These are phyloP conservation scores for Carex littledalei DNA, from an alignment of 176 grass and related monocot species.

Conservation along the genomic window DNA sequence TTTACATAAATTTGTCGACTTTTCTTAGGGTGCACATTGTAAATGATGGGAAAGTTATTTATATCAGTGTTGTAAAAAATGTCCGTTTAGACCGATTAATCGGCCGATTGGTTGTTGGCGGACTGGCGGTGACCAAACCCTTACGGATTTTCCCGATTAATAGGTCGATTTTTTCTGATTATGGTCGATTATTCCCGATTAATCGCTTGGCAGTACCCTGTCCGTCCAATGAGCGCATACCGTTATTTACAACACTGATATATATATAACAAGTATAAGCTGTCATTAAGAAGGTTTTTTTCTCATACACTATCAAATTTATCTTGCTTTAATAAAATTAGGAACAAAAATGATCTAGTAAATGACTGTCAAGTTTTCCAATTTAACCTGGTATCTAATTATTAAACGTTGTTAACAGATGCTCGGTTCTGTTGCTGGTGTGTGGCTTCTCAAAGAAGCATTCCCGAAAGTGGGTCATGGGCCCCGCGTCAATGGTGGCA, in stretches of 20 bases:
- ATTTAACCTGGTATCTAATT: background rate
- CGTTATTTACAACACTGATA: too few species aligned
- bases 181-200: too few species aligned
- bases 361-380: background rate
- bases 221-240: too few species aligned
- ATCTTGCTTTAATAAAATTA: background rate
- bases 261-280: background rate
- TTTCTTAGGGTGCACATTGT: background rate
- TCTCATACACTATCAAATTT: background rate
- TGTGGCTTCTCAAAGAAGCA: slow-evolving; percentile 42
- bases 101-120: too few species aligned
- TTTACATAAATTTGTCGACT: background rate
- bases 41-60: background rate
- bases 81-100: too few species aligned
- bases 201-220: too few species aligned
- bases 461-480: slow-evolving; percentile 81
- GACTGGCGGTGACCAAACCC: too few species aligned
- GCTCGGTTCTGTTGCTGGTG: slow-evolving; percentile 55
- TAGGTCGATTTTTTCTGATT: too few species aligned
- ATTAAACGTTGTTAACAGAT: slow-evolving; percentile 38
- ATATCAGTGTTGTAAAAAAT: too few species aligned
- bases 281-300: background rate
- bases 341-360: background rate
- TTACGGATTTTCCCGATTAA: too few species aligned
- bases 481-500: slow-evolving; percentile 50